Conservation (phyloP, 805 yeast genomes). For the Saccharomycopsis sp. region DNA sequence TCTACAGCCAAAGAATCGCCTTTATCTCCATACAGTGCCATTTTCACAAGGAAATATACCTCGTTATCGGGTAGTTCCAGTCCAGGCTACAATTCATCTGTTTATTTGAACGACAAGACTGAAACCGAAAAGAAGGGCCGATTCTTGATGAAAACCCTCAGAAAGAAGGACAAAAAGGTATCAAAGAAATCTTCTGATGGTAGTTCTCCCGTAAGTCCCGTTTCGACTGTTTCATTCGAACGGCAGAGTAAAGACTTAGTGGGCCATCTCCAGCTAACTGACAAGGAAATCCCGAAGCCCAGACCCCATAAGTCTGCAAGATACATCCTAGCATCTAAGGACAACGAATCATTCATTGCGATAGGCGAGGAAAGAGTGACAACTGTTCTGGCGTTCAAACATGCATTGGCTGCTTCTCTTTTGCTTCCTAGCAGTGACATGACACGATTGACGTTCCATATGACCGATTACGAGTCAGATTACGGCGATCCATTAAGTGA, state of each 20-base stretch:
- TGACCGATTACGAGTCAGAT: conserved; percentile 63
- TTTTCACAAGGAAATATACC: conserved; percentile 9
- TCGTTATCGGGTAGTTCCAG: not conserved
- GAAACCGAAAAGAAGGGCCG: conserved; percentile 14
- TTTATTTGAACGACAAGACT: conserved; percentile 1
- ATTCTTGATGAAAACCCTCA: conserved; percentile 24
- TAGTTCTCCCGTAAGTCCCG: conserved; percentile 22
- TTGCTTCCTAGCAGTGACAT: conserved; percentile 27
- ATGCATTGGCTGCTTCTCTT: conserved; percentile 33
- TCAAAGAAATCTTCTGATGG: conserved; percentile 18
- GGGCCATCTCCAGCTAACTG: conserved; percentile 20
- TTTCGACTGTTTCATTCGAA: conserved; percentile 24
- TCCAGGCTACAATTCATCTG: not conserved
- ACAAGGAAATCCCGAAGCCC: conserved; percentile 20
- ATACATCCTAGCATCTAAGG: conserved; percentile 53
- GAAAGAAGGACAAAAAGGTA: conserved; percentile 29
- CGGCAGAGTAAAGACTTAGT: conserved; percentile 7
- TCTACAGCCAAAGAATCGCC: conserved; percentile 9
- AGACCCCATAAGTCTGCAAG: conserved; percentile 23
- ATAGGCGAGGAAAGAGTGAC: conserved; percentile 34
- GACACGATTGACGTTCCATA: conserved; percentile 36
- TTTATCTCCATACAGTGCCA: conserved; percentile 14
- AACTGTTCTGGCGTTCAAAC: conserved; percentile 35
- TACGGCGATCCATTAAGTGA: conserved; percentile 55
- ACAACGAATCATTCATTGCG: conserved; percentile 49